A percentile compares a stretch with the other conserved stretches of the same genome.
These are phyloP conservation scores for Pythium utonaiense DNA, from an alignment of 352 stramenopile species.

Conservation along the genomic window DNA sequence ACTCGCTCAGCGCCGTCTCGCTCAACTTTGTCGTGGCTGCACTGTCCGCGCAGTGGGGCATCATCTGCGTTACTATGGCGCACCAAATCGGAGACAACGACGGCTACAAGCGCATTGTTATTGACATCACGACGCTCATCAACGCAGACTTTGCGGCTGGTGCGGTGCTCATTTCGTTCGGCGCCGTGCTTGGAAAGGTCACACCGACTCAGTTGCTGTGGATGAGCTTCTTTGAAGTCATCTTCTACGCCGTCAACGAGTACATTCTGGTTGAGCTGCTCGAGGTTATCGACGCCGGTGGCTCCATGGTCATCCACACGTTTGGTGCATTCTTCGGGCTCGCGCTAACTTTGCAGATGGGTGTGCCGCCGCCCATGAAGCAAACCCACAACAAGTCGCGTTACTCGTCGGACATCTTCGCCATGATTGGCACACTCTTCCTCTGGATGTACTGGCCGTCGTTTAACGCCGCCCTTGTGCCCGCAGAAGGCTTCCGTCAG, in stretches of 20 bases:
- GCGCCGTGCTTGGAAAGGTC: conserved; percentile 69
- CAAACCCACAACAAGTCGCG: conserved; percentile 58
- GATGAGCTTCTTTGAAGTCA: conserved; percentile 72
- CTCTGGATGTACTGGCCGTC: conserved; percentile 88
- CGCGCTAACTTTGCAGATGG: conserved; percentile 54
- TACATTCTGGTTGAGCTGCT: conserved; percentile 55
- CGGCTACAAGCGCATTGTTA: conserved; percentile 36
- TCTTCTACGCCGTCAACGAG: conserved; percentile 82
- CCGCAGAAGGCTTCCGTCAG: conserved; percentile 52
- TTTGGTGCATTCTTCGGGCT: conserved; percentile 85
- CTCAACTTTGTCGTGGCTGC: conserved; percentile 79
- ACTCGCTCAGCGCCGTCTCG: conserved; percentile 69
- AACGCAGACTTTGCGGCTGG: conserved; percentile 79
- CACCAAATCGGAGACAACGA: conserved; percentile 51
- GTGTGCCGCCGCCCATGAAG: conserved; percentile 31
- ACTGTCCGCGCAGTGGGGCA: conserved; percentile 64
- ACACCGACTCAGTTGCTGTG: conserved; percentile 73
- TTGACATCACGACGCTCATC: conserved; percentile 63
- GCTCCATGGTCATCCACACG: conserved; percentile 83
- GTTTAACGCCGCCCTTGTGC: conserved; percentile 77
- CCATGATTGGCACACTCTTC: conserved; percentile 84
- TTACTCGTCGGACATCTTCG: conserved; percentile 70
- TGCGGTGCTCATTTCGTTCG: conserved; percentile 78
- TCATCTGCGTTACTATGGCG: conserved; percentile 59
- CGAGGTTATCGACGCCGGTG: conserved; percentile 67